These are phyloP conservation scores for Closterium sp. DNA, from an alignment of 139 green algal genomes.

Conservation along the genomic window DNA sequence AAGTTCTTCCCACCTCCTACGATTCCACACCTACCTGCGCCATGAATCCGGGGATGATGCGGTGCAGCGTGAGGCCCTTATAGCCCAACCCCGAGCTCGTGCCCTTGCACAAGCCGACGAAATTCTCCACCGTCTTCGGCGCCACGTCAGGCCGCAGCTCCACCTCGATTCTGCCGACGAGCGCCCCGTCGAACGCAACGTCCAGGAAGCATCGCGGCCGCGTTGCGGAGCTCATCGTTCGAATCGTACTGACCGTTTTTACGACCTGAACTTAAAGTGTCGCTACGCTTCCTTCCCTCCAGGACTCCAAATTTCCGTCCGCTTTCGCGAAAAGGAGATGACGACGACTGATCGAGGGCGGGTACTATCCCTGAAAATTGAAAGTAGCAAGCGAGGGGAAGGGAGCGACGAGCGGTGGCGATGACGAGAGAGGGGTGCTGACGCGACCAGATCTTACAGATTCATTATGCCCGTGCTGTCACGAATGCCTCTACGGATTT, in stretches of 20 bases:
- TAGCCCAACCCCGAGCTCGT: constrained; percentile 29
- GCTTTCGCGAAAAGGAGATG: background rate
- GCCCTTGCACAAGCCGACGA: constrained; percentile 35
- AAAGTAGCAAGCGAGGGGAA: no score
- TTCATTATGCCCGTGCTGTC: background rate
- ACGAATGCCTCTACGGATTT: background rate
- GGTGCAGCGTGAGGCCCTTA: constrained; percentile 52
- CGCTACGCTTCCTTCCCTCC: no score
- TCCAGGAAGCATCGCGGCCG: constrained; percentile 52
- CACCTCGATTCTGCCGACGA: background rate
- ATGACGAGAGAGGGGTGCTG: background rate
- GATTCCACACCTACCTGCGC: constrained; percentile 24
- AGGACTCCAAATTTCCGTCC: no score
- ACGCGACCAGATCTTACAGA: background rate
- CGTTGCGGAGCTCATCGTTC: background rate
- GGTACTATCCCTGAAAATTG: no score
- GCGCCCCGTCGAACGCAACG: constrained; percentile 47
- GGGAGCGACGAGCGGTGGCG: background rate
- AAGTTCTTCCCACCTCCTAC: background rate
- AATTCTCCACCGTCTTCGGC: constrained; percentile 54
- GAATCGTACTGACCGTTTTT: background rate
- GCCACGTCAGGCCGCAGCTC: background rate
- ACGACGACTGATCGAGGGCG: no score
- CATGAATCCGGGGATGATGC: constrained; percentile 58
- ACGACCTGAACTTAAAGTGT: no score